Percentiles rank a stretch among this genome's conserved stretches.
Evolutionary conservation across 2,329 filamentous ascomycete species (phyloP).

Genomic region (Aureobasidium pullulans): DNA sequence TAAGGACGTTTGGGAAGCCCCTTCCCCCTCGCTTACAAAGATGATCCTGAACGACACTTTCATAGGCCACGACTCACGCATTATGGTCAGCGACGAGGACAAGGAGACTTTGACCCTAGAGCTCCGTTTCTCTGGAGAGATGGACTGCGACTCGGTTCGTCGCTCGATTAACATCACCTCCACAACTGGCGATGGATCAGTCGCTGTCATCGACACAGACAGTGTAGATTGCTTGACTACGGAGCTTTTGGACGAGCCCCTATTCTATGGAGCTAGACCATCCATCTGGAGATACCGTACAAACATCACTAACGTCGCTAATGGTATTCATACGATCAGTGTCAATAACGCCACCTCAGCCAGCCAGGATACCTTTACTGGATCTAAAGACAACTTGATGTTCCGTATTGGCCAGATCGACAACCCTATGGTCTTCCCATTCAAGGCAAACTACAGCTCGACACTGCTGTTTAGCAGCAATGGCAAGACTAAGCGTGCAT

Average conservation of each 20-base stretch:
- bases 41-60: constrained; percentile 39
- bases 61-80: constrained; percentile 50
- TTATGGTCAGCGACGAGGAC: constrained; percentile 41
- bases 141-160: constrained; percentile 53
- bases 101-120: constrained; percentile 44
- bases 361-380: constrained; percentile 37
- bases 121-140: constrained; percentile 52
- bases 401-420: constrained; percentile 50
- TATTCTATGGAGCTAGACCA: constrained; percentile 44
- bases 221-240: constrained; percentile 41
- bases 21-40: constrained; percentile 52
- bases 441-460: constrained; percentile 51
- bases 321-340: constrained; percentile 54
- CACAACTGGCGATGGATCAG: constrained; percentile 40
- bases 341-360: constrained; percentile 46
- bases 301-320: constrained; percentile 48
- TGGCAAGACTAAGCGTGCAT: constrained; percentile 25
- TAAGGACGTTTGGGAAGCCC: constrained; percentile 41
- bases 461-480: constrained; percentile 37
- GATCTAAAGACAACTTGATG: constrained; percentile 52
- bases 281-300: constrained; percentile 48
- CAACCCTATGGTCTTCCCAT: constrained; percentile 55
- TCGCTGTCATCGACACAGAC: constrained; percentile 37
- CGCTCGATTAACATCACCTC: constrained; percentile 47
- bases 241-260: constrained; percentile 27